A percentile compares a stretch with the other conserved stretches of the same genome.
Conservation (phyloP, 257 asterid genomes). For the Nicotiana obtusifolia region DNA sequence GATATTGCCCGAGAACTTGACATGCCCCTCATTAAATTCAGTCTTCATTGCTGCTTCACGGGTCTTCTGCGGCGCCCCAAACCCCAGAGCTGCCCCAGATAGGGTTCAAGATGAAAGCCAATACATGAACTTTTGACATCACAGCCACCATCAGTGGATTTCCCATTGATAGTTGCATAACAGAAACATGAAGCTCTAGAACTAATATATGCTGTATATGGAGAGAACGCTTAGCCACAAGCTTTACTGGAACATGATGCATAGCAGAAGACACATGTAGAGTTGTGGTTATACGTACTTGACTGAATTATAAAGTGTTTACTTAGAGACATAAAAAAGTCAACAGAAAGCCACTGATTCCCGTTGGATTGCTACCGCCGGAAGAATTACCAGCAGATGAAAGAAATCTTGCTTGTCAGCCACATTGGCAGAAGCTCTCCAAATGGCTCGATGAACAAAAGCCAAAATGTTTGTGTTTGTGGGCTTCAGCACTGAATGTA, state of each 20-base stretch:
- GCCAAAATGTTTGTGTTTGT: slow-evolving; percentile 15
- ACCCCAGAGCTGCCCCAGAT: background rate
- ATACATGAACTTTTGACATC: background rate
- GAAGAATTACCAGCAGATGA: slow-evolving; percentile 1
- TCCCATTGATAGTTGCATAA: background rate
- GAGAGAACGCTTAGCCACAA: background rate
- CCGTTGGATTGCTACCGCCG: slow-evolving; percentile 17
- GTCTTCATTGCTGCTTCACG: background rate
- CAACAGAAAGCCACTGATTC: slow-evolving; percentile 8
- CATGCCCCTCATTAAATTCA: background rate
- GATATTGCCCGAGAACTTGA: background rate
- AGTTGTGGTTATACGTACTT: slow-evolving; percentile 7
- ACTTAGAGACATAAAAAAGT: background rate
- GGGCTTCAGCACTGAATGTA: background rate
- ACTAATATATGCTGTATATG: background rate
- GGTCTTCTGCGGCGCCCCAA: background rate
- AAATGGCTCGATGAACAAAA: slow-evolving; percentile 19
- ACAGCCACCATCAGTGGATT: background rate
- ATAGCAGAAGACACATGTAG: background rate
- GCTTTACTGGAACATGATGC: background rate
- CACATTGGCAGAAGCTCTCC: slow-evolving; percentile 5
- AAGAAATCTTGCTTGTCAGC: background rate
- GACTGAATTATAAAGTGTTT: slow-evolving; percentile 16
- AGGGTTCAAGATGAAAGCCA: background rate
- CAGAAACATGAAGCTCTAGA: background rate